Evolutionary conservation across 495 filamentous ascomycete species (phyloP), one percentile per base, ranked within the genome.

Genomic region (Penicillium soppii): DNA sequence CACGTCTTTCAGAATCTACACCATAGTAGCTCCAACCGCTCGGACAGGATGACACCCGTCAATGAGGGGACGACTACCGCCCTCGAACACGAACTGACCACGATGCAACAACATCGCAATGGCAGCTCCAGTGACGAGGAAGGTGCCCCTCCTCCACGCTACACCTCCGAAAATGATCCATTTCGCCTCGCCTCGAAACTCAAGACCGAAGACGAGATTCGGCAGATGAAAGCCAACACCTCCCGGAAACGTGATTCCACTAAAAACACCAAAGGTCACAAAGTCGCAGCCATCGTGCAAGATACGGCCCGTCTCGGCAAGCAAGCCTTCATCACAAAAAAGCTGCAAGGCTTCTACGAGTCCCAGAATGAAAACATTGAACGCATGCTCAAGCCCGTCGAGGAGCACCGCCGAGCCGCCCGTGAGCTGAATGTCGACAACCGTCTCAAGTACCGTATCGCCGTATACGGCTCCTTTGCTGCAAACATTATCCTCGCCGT

Each of bases 291-390:
- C 13, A 44, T 63, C 5, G 42, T 63, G 38, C 37, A 41, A 7
- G 41, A 52, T 47, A 43, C 65, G 20, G 45, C 56, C 39, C 47
- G 43, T 9, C 37, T 48, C 44, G 52, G 54, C 43, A 62, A 67
- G 63, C 50, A 68, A 47, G 63, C 72, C 43, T 43, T 75, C 53
- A 51, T 63, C 52, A 50, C 88, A 6, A 82, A 79, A 26, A 88
- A 86, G 54, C 67, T 98, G 7, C 78, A 89, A 53, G 81, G 82
- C 20, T 98, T 97, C 75, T 98, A 98, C 73, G 80, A 91, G 59
- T 78, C 74, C 16, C 94, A 98, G 69, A 98, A 98, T 63, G 88
- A 90, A 68, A 92, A 88, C 57, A 97, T 98, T 59, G 82, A 95
- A 72, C 82, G 88, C 13, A 79, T 97, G 72, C 79, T 98, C 50